These are phyloP conservation scores for Kodamaea ohmeri DNA, from an alignment of 1,139 yeast genomes.

Conservation along the genomic window DNA sequence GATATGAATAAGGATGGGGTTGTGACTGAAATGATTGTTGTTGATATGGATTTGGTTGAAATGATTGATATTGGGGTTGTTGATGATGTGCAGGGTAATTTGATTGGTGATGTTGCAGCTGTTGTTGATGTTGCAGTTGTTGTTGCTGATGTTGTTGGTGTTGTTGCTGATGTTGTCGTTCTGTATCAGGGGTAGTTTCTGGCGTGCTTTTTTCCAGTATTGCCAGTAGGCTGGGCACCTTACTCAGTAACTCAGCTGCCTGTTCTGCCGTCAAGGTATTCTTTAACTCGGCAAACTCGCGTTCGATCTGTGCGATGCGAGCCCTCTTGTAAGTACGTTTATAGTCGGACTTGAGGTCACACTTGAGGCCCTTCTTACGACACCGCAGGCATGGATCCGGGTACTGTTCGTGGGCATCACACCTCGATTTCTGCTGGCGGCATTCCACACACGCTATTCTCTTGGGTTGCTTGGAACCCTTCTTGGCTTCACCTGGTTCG, in stretches of 20 bases:
- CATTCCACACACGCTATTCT: conserved; percentile 93
- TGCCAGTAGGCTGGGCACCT: conserved; percentile 27
- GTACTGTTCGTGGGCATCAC: conserved; percentile 76
- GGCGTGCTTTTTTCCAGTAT: conserved; percentile 5
- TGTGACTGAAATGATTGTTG: neutral
- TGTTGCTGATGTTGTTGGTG: neutral
- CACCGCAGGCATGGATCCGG: conserved; percentile 89
- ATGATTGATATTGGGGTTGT: neutral
- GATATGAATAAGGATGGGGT: neutral
- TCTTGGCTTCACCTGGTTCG: conserved; percentile 13
- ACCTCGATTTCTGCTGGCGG: conserved; percentile 87
- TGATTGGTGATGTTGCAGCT: neutral
- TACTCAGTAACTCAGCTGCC: conserved; percentile 44
- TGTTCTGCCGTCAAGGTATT: conserved; percentile 52
- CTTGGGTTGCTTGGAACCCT: conserved; percentile 48
- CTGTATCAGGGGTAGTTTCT: neutral
- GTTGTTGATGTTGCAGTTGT: neutral
- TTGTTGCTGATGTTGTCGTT: neutral
- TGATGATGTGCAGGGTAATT: neutral
- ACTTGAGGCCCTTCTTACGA: conserved; percentile 60
- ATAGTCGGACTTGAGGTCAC: conserved; percentile 76
- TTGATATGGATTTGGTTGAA: neutral
- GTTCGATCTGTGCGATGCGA: conserved; percentile 78
- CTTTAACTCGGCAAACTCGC: conserved; percentile 68
- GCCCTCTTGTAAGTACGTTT: conserved; percentile 88